Evolutionary conservation across 257 asterid species (phyloP), one percentile per base, ranked within the genome.

Genomic region (Plantago major): DNA sequence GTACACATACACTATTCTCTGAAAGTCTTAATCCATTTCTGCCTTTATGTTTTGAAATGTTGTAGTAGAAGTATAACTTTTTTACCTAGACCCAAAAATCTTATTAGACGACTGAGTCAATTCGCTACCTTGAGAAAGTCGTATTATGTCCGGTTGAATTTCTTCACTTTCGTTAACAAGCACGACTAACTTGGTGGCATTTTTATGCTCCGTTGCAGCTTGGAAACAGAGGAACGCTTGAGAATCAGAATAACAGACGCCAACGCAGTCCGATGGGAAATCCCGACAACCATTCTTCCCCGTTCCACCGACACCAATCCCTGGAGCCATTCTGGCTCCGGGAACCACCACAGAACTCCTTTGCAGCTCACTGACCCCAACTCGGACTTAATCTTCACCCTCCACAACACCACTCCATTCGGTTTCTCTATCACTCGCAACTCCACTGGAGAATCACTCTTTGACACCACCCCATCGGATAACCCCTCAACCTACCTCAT

Each of bases 371-470:
- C 79, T 43, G 37, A 30, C 70, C 71, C 74, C 28, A 17, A 9
- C 51, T 80, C 84, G 8, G 89, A 77, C 69, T 64, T 83, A 59
- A 54, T 65, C 12, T 75, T 83, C 77, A 71, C 73, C 57, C 82
- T 83, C 71, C 69, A 51, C 6, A 66, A 75, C 74, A 73, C 82
- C 70, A 71, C 76, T 33, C 86, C 89, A 0, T 80, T 80, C 46
- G 76, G 84, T 37, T 83, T 83, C 79, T 19, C 79, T 54, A 75
- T 83, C 71, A 61, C 71, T 69, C 84, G 89, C 67, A 72, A 74
- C 73, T 68, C 76, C 71, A 65, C 81, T 56, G 70, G 50, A 46
- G 82, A 68, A 12, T 61, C 74, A 58, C 76, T 83, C 56, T 83
- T 83, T 74, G 8, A 73, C 78, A 14, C 83, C 60, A 51, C 56